These are phyloP conservation scores for Cicer cuneatum DNA, from an alignment of 306 rosid genomes.

Conservation along the genomic window DNA sequence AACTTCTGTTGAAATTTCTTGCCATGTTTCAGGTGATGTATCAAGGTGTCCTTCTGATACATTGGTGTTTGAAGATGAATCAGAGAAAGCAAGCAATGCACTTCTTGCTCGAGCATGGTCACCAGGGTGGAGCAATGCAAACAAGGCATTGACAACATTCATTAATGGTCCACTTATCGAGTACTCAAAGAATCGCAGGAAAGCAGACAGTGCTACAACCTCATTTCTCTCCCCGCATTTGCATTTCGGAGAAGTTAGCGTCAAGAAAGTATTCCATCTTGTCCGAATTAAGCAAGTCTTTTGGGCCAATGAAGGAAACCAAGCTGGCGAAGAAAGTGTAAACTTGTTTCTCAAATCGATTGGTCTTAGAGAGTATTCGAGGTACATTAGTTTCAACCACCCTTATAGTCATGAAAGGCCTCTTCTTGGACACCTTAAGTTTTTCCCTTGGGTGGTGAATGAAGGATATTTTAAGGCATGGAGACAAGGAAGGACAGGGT, in stretches of 20 bases:
- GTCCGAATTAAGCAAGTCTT: constrained; percentile 94
- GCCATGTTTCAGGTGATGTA: constrained; percentile 64
- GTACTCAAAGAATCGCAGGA: constrained; percentile 82
- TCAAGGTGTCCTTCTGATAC: constrained; percentile 75
- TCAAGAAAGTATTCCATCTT: constrained; percentile 90
- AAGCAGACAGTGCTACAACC: constrained; percentile 94
- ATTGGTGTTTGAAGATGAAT: constrained; percentile 85
- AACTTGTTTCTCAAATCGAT: constrained; percentile 95
- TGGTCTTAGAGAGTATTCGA: constrained; percentile 94
- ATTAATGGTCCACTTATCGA: constrained; percentile 88
- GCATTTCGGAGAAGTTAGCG: constrained; percentile 98
- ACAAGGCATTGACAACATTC: constrained; percentile 84
- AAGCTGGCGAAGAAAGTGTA: constrained; percentile 96
- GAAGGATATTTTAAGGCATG: constrained; percentile 90
- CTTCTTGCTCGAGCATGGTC: constrained; percentile 99
- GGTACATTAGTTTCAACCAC: constrained; percentile 96
- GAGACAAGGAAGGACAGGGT: constrained; percentile 99
- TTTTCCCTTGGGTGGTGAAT: constrained; percentile 87
- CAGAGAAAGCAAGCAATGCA: constrained; percentile 95
- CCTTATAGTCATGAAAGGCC: constrained; percentile 93
- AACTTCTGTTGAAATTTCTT: constrained; percentile 3
- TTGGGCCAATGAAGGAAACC: constrained; percentile 96
- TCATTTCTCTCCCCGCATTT: constrained; percentile 95
- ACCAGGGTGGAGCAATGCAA: constrained; percentile 99
- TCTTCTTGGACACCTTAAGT: constrained; percentile 87